Evolutionary conservation across 495 filamentous ascomycete genomes (phyloP), one percentile per base, ranked within the genome.

Genomic region (Daldinia vernicosa): DNA sequence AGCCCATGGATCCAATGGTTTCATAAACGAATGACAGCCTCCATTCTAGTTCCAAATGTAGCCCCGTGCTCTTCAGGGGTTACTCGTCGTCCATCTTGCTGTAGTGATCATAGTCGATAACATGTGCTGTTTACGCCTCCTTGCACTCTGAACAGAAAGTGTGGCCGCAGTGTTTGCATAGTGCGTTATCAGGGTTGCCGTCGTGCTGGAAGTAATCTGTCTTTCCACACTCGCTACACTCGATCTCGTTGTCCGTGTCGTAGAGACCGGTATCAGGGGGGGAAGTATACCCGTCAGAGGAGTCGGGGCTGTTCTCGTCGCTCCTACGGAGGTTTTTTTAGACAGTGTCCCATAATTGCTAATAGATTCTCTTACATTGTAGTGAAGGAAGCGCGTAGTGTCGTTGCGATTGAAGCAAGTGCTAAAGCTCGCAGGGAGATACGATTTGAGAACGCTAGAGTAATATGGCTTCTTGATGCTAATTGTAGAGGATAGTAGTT

Each of bases 331-430:
- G 7, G n/a, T n/a, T 35, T 28, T 50, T 15, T 71, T 55, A 71
- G 59, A n/a, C n/a, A 40, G 56, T 9, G 8, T 2, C 0, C 17
- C 12, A 11, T 1, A 39, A 50, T 33, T 40, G 12, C 3, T 19
- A 32, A 22, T 6, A 4, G 52, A 26, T 26, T 15, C 15, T 26
- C 64, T 67, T 15, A 72, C 69, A 72, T 72, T 63, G 27, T 67
- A 6, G 24, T 33, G 4, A 28, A 27, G 32, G 35, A 35, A 12
- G 24, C 9, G 8, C 12, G 12, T 24, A 33, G 1, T 37, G 15
- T 40, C 30, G 50, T 47, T 40, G 1, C 6, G 5, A 33, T 51
- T 59, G 24, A 59, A 45, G 33, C 30, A 28, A 61, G 51, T 53
- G 24, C 30, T 3, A 1, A 57, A 51, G 3, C 15, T 59, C 12